A percentile compares a stretch with the other conserved stretches of the same genome.
Conservation (phyloP, 257 asterid species). For the Anisodus acutangulus region DNA sequence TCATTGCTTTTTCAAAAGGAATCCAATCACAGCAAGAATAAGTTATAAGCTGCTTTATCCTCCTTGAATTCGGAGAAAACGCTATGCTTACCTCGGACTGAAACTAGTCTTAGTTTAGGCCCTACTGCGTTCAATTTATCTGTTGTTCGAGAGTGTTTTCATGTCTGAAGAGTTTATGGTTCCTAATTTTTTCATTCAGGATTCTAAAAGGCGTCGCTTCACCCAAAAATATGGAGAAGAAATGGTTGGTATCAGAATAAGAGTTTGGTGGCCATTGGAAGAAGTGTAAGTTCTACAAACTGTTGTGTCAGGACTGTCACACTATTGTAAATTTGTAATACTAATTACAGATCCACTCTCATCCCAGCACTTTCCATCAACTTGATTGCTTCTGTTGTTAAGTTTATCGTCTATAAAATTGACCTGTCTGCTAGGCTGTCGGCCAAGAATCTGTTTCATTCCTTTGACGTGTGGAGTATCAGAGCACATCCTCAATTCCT, state of each 20-base stretch:
- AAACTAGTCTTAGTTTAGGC: neutral
- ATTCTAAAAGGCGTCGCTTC: conserved; percentile 31
- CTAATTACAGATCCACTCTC: conserved; percentile 27
- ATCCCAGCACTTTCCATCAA: conserved; percentile 11
- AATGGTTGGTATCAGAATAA: conserved; percentile 54
- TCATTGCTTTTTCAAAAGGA: conserved; percentile 10
- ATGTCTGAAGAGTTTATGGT: conserved; percentile 14
- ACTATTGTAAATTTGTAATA: neutral
- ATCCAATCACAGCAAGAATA: neutral
- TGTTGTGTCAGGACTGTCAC: neutral
- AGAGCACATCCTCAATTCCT: conserved; percentile 14
- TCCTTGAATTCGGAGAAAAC: neutral
- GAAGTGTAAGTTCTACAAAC: conserved; percentile 43
- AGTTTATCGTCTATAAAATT: neutral
- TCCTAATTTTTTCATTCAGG: conserved; percentile 40
- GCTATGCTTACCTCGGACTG: neutral
- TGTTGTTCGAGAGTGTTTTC: conserved; percentile 1
- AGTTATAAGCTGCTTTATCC: conserved; percentile 17
- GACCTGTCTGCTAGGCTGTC: conserved; percentile 12
- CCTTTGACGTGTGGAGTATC: conserved; percentile 24
- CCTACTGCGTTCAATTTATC: neutral
- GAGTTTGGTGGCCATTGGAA: conserved; percentile 61
- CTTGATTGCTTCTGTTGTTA: conserved; percentile 18
- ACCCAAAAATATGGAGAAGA: conserved; percentile 49
- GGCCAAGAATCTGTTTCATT: neutral